These are phyloP conservation scores for Plenodomus lindquistii DNA, from an alignment of 2,329 filamentous ascomycete genomes.

Conservation along the genomic window DNA sequence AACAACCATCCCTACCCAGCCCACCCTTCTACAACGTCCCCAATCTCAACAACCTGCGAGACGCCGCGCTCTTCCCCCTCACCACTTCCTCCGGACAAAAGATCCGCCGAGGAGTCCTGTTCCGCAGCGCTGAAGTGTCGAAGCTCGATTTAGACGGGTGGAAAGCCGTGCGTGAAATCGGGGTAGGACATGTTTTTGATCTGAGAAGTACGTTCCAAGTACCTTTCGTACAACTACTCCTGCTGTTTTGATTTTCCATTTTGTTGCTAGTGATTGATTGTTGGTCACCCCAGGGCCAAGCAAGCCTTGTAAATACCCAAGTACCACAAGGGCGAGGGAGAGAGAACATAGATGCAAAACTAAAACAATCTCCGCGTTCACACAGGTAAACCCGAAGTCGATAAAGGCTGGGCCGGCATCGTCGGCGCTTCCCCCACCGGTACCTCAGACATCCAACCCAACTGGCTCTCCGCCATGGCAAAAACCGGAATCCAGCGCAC, in stretches of 20 bases:
- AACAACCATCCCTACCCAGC: conserved; percentile 13
- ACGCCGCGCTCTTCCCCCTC: conserved; percentile 31
- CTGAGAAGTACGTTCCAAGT: too few relatives aligned
- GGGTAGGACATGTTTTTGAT: conserved; percentile 70
- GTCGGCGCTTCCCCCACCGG: too few relatives aligned
- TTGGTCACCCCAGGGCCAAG: too few relatives aligned
- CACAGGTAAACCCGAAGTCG: conserved; percentile 64
- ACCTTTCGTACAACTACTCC: too few relatives aligned
- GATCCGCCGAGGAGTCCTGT: conserved; percentile 61
- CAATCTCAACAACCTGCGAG: conserved; percentile 43
- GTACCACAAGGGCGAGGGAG: too few relatives aligned
- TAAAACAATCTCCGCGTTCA: too few relatives aligned
- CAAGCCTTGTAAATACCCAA: too few relatives aligned
- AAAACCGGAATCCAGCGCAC: conserved; percentile 53
- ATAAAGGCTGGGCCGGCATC: conserved; percentile 38
- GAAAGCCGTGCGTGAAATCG: conserved; percentile 47
- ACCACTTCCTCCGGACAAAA: conserved; percentile 35
- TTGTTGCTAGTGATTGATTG: too few relatives aligned
- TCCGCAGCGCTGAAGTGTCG: conserved; percentile 68
- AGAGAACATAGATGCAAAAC: too few relatives aligned
- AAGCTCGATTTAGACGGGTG: conserved; percentile 27
- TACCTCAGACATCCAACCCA: too few relatives aligned
- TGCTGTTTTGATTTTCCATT: too few relatives aligned
- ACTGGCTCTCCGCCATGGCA: conserved; percentile 28
- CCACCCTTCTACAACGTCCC: conserved; percentile 42